Evolutionary conservation across 2,329 filamentous ascomycete species (phyloP).

Genomic region (Claviceps fusiformis): DNA sequence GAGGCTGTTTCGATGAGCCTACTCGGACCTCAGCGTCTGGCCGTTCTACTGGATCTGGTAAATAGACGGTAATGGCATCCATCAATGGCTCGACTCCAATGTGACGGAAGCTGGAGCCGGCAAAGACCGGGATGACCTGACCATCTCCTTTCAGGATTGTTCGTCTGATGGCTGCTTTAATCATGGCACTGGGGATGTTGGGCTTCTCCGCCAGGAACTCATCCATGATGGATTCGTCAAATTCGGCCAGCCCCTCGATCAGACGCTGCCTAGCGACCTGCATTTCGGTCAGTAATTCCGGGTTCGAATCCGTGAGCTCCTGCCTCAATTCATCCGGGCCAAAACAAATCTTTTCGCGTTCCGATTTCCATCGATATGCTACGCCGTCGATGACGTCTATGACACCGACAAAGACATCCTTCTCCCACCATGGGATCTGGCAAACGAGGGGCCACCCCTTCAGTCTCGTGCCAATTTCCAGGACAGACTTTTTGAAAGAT

Average conservation of each 20-base stretch:
- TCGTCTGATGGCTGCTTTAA: conserved; percentile 61
- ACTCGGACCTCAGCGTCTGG: conserved; percentile 67
- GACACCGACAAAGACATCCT: conserved; percentile 67
- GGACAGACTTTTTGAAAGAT: conserved; percentile 69
- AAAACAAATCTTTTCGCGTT: conserved; percentile 24
- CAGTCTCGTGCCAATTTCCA: conserved; percentile 69
- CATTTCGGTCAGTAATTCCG: conserved; percentile 52
- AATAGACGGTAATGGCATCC: conserved; percentile 74
- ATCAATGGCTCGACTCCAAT: conserved; percentile 87
- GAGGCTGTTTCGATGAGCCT: conserved; percentile 33
- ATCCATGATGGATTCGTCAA: conserved; percentile 78
- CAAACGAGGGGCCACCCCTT: conserved; percentile 81
- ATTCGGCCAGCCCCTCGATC: conserved; percentile 73
- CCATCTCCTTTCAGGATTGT: conserved; percentile 57
- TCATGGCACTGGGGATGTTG: conserved; percentile 53
- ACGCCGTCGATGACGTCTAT: conserved; percentile 69
- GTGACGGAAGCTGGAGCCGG: conserved; percentile 84
- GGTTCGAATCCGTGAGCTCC: conserved; percentile 29
- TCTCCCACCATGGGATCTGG: conserved; percentile 89
- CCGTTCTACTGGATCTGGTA: conserved; percentile 70
- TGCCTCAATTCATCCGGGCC: conserved; percentile 16
- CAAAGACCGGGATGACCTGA: conserved; percentile 71
- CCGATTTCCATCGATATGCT: conserved; percentile 56
- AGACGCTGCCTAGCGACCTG: conserved; percentile 62
- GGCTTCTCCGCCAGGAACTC: conserved; percentile 67